Base-by-base conservation (phyloP, 345 rosid genomes). In the Aquilaria sinensis region DNA sequence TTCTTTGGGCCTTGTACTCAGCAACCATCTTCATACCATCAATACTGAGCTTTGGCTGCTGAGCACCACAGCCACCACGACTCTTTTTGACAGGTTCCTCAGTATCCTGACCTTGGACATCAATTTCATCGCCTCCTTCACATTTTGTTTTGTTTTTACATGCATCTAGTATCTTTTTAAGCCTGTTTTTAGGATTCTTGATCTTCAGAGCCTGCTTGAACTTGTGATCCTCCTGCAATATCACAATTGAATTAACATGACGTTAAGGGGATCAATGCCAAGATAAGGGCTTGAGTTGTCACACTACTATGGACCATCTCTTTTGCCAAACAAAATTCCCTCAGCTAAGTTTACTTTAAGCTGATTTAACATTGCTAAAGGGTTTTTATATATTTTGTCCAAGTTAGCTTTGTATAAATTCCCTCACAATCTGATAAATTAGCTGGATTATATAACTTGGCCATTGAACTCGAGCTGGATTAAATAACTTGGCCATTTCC, bases 21-120 rank as follows among this genome's bases (percentile, higher is more conserved):
- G 97, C 96, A 74, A 82, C 79, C 86, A 91, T 86, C 80, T 91
- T 86, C 96, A 91, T 88, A 53, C 93, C 97, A 75, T 91, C 97
- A 61, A 88, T 84, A n/a, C 85, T 86, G 37, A 91, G 71, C 79
- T 86, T 88, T 58, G 96, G 96, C 66, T 91, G 96, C 69, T 78
- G 71, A 64, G 97, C 91, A 71, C 96, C 96, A 68, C 97, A 88
- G 55, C 96, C 96, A 74, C 87, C 88, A 46, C 81, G 87, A 61
- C 73, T 77, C 72, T 88, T 88, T 62, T 86, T 88, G 13, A 80
- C 83, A 15, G 94, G 89, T 67, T 83, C 96, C 6, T 93, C 97
- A 0, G 79, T 66, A 64, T 81, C 90, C 67, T 81, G 85, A 67
- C 76, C 77, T 8, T 82, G 81, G 53, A 74, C 83, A 72, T 87